Percentiles rank a stretch among this genome's conserved stretches.
Evolutionary conservation across 1,284 basidiomycete genomes (phyloP).

Genomic region (Serendipita sp.): DNA sequence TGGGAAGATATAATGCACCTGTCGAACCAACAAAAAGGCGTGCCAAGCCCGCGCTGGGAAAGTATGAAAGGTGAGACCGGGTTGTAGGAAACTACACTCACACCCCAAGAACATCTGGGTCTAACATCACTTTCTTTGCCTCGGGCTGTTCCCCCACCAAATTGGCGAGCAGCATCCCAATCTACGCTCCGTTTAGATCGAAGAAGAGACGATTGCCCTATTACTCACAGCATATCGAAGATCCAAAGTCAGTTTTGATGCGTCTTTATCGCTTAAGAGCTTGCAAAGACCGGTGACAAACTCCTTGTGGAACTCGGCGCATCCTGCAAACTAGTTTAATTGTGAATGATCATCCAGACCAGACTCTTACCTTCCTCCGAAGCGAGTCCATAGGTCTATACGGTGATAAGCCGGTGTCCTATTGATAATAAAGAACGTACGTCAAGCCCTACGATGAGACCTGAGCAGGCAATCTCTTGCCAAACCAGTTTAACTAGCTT

Average conservation of each 20-base stretch:
- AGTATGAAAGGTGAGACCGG: not conserved
- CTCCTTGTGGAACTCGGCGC: not conserved
- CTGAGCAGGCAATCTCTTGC: not conserved
- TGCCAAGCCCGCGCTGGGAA: not conserved
- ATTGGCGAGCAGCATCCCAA: not conserved
- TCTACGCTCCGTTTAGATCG: not conserved
- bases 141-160: not conserved
- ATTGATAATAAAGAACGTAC: not conserved
- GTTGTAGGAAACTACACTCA: not conserved
- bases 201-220: not conserved
- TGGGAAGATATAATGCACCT: not conserved
- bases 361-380: not conserved
- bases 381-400: not conserved
- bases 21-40: not conserved
- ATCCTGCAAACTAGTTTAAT: not conserved
- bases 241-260: not conserved
- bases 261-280: not conserved
- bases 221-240: not conserved
- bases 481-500: not conserved
- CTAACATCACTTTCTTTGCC: not conserved
- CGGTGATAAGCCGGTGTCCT: not conserved
- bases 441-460: not conserved
- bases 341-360: not conserved
- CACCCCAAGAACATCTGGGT: not conserved
- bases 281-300: not conserved